A percentile compares a stretch with the other conserved stretches of the same genome.
Conservation (phyloP, 768 basidiomycete genomes). For the Xerocomus brunneocitrinus region DNA sequence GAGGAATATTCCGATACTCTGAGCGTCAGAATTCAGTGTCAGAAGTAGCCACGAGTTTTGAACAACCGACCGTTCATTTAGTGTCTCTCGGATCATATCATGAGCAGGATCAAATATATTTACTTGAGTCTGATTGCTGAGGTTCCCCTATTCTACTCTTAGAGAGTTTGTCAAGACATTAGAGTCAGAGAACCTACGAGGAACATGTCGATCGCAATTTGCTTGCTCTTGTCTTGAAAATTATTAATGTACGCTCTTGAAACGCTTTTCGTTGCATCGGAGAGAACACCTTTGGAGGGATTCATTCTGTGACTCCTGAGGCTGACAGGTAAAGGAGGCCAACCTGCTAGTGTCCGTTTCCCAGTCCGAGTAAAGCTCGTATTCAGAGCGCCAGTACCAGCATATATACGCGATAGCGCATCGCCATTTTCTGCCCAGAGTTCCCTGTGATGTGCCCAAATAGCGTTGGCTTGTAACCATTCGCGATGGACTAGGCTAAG, state of each 20-base stretch:
- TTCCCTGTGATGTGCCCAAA: constrained; percentile 89
- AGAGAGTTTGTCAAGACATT: constrained; percentile 1
- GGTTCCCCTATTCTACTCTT: constrained; percentile 70
- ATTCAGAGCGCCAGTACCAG: constrained; percentile 89
- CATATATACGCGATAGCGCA: constrained; percentile 89
- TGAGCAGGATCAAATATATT: constrained; percentile 93
- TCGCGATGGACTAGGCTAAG: constrained; percentile 72
- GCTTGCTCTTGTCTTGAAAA: constrained; percentile 94
- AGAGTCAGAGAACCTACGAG: constrained; percentile 50
- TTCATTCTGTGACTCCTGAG: not conserved
- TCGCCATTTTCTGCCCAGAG: constrained; percentile 98
- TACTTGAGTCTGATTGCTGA: constrained; percentile 82
- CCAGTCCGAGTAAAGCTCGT: constrained; percentile 95
- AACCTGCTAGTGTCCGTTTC: constrained; percentile 87
- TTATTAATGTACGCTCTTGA: constrained; percentile 97
- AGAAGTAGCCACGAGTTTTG: not conserved
- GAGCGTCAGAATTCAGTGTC: constrained; percentile 3
- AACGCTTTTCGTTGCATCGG: constrained; percentile 95
- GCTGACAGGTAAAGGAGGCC: constrained; percentile 6
- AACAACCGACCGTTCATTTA: constrained; percentile 59
- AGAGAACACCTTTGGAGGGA: constrained; percentile 63
- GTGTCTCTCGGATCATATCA: constrained; percentile 70
- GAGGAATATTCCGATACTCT: constrained; percentile 85
- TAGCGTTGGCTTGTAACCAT: constrained; percentile 60
- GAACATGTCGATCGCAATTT: constrained; percentile 92